phyloP scores from a whole-genome alignment of 495 filamentous ascomycete species.

The Pseudotulostoma volvatum region DNA sequence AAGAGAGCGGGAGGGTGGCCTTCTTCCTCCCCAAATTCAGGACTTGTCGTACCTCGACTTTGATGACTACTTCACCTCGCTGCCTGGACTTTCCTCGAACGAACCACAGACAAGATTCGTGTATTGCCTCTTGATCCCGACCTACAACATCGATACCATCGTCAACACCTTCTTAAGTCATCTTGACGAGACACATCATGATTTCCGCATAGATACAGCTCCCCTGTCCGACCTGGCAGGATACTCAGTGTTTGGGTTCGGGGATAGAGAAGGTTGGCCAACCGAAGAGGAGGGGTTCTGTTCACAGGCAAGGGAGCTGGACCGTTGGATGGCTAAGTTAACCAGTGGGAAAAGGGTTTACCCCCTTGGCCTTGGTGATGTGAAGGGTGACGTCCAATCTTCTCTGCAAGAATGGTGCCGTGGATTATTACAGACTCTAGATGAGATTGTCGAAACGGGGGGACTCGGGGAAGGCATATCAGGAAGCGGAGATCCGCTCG shows the following conservation, averaged over 20 bases:
- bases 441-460: conserved; percentile 43
- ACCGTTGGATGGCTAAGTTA: conserved; percentile 90
- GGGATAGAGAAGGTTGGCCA: conserved; percentile 81
- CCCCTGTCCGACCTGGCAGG: conserved; percentile 60
- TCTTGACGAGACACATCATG: conserved; percentile 78
- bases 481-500: conserved; percentile 65
- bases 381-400: conserved; percentile 49
- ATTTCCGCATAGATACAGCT: conserved; percentile 87
- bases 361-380: conserved; percentile 75
- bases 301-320: conserved; percentile 71
- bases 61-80: conserved; percentile 72
- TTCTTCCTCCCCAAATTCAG: conserved; percentile 47
- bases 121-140: conserved; percentile 70
- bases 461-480: conserved; percentile 61
- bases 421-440: conserved; percentile 56
- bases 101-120: conserved; percentile 42
- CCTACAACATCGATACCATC: conserved; percentile 84
- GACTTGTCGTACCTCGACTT: conserved; percentile 77
- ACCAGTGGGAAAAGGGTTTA: conserved; percentile 66
- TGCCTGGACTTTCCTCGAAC: conserved; percentile 34
- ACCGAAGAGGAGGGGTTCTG: conserved; percentile 83
- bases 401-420: conserved; percentile 58
- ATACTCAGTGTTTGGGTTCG: conserved; percentile 87
- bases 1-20: conserved; percentile 18
- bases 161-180: conserved; percentile 69